Conservation (phyloP, 2,329 filamentous ascomycete genomes). For the Penicillium sp. region DNA sequence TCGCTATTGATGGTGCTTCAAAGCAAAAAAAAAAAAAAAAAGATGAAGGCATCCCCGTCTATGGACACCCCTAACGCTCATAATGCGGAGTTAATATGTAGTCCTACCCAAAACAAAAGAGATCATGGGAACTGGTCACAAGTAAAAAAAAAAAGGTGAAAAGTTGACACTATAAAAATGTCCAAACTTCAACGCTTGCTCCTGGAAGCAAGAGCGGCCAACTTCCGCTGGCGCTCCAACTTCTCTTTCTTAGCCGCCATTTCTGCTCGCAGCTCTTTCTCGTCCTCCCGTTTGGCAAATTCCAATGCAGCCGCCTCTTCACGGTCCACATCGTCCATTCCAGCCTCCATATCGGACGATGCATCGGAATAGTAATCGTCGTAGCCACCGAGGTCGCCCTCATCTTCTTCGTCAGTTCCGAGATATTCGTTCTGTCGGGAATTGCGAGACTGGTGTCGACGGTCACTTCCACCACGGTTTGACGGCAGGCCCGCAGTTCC, state of each 20-base stretch:
- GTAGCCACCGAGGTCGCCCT: conserved; percentile 41
- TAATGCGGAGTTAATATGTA: conserved; percentile 28
- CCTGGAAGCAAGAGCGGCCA: conserved; percentile 39
- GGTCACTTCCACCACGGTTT: conserved; percentile 27
- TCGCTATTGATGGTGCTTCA: conserved; percentile 19
- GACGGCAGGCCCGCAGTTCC: conserved; percentile 43
- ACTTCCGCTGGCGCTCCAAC: conserved; percentile 44
- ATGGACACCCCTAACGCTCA: conserved; percentile 33
- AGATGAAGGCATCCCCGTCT: conserved; percentile 21
- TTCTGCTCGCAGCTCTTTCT: conserved; percentile 45
- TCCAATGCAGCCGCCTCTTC: conserved; percentile 46
- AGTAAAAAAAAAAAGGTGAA: neutral
- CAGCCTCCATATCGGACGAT: conserved; percentile 53
- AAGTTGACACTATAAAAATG: neutral
- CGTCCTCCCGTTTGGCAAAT: conserved; percentile 46
- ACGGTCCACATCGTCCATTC: conserved; percentile 45
- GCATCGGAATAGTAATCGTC: conserved; percentile 46
- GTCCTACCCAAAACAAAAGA: conserved; percentile 15
- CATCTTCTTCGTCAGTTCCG: conserved; percentile 49
- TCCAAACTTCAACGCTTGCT: conserved; percentile 26
- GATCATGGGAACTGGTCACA: neutral
- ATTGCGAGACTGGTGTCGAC: conserved; percentile 27
- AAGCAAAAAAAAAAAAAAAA: conserved; percentile 5
- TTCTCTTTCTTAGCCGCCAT: conserved; percentile 48
- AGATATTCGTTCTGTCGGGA: conserved; percentile 44